Percentiles rank a stretch among this genome's conserved stretches.
phyloP scores from a whole-genome alignment of 768 basidiomycete genomes.

The Kwoniella europaea region DNA sequence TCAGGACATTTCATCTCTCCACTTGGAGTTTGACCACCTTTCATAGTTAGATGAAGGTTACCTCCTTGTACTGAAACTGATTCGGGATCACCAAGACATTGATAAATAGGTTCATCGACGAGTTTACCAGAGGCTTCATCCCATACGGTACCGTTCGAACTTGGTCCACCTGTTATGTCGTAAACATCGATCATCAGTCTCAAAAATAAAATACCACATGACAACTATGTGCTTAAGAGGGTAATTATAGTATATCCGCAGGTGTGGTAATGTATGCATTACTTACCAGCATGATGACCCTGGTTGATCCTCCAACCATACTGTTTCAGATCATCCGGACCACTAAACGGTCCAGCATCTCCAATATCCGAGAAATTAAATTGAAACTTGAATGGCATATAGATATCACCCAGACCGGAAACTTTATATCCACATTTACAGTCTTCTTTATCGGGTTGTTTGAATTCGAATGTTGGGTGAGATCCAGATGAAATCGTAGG shows the following conservation, averaged over 20 bases:
- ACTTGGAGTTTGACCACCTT: constrained; percentile 10
- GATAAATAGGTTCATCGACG: not conserved
- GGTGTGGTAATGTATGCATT: not conserved
- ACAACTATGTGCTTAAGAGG: not conserved
- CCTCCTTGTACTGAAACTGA: constrained; percentile 10
- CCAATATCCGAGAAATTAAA: constrained; percentile 8
- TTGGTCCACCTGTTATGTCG: not conserved
- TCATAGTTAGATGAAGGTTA: constrained; percentile 11
- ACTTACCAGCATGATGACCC: constrained; percentile 13
- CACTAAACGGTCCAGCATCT: not conserved
- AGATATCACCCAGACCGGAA: constrained; percentile 2
- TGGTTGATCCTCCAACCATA: constrained; percentile 16
- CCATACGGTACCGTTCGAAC: not conserved
- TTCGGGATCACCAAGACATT: constrained; percentile 15
- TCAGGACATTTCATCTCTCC: constrained; percentile 24
- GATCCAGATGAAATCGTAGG: not conserved
- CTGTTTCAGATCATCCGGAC: constrained; percentile 4
- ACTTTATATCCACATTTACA: constrained; percentile 19
- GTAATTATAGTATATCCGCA: not conserved
- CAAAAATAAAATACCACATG: too few species aligned
- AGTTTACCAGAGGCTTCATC: not conserved
- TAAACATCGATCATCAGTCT: too few species aligned
- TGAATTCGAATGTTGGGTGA: not conserved
- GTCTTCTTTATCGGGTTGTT: constrained; percentile 1
- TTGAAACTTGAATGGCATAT: constrained; percentile 9